phyloP scores from a whole-genome alignment of 306 rosid species.

The Cucumis hystrix region DNA sequence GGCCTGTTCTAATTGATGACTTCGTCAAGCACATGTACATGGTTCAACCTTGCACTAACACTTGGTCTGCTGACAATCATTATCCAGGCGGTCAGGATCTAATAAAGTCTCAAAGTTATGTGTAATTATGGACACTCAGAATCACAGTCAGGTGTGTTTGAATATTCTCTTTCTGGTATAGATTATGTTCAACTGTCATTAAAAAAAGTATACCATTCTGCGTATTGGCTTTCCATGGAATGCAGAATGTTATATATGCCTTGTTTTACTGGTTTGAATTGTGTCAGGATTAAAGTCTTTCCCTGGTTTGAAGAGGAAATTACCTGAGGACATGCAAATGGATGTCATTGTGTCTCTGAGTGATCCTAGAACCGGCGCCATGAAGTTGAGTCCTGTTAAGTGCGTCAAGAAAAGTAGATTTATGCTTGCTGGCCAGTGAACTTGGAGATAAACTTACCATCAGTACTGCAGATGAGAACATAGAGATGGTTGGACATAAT shows the following conservation, averaged over 20 bases:
- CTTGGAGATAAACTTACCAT: conserved; percentile 20
- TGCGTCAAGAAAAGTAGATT: conserved; percentile 37
- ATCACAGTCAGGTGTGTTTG: conserved; percentile 29
- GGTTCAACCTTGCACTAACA: neutral
- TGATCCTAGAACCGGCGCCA: conserved; percentile 6
- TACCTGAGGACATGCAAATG: conserved; percentile 23
- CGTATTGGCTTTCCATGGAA: neutral
- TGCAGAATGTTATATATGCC: neutral
- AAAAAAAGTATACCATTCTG: neutral
- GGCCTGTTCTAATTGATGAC: conserved; percentile 96
- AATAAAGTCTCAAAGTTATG: conserved; percentile 20
- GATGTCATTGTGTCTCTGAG: conserved; percentile 29
- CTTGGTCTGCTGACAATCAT: neutral
- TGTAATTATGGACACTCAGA: conserved; percentile 66
- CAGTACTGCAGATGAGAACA: conserved; percentile 26
- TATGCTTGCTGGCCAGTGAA: conserved; percentile 13
- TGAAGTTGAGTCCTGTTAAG: conserved; percentile 17
- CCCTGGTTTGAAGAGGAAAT: conserved; percentile 73
- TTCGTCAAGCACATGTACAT: conserved; percentile 67
- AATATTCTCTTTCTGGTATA: conserved; percentile 55
- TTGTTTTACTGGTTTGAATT: neutral
- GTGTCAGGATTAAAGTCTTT: conserved; percentile 38
- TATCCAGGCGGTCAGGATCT: conserved; percentile 48
- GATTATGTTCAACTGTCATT: neutral
- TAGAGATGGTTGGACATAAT: conserved; percentile 34